These are phyloP conservation scores for Penicillium crustosum DNA, from an alignment of 2,329 filamentous ascomycete genomes.

Conservation along the genomic window DNA sequence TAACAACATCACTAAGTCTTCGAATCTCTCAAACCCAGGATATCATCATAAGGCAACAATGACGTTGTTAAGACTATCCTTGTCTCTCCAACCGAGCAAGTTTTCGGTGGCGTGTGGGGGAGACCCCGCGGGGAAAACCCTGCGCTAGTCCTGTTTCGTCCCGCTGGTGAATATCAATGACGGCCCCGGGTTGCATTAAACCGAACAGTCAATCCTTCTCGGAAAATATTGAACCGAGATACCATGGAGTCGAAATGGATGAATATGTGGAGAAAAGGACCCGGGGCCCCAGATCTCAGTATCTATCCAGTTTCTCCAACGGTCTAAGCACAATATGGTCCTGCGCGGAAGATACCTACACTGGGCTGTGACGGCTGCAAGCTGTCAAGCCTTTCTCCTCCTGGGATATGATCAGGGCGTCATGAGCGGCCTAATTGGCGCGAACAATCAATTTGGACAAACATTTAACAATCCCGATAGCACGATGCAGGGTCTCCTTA, in stretches of 20 bases:
- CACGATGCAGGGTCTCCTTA: conserved; percentile 39
- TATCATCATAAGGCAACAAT: neutral
- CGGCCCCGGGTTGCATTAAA: conserved; percentile 8
- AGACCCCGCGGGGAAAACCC: conserved; percentile 5
- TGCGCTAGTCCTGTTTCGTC: conserved; percentile 1
- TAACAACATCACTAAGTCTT: too few relatives aligned
- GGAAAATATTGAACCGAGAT: conserved; percentile 5
- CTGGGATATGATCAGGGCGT: conserved; percentile 37
- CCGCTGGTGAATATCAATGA: neutral
- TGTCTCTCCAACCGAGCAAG: neutral
- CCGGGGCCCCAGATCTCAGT: conserved; percentile 9
- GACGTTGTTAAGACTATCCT: neutral
- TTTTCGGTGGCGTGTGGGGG: conserved; percentile 1
- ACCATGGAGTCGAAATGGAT: conserved; percentile 1
- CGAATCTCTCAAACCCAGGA: neutral
- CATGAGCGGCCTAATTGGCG: conserved; percentile 50
- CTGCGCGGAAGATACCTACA: conserved; percentile 21
- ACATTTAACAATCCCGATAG: conserved; percentile 41
- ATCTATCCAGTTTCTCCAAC: neutral
- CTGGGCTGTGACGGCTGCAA: conserved; percentile 26
- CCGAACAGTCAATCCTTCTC: conserved; percentile 10
- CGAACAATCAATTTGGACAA: conserved; percentile 42
- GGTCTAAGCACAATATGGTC: conserved; percentile 10
- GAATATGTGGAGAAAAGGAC: neutral
- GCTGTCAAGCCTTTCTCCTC: conserved; percentile 25